Base-by-base conservation (phyloP, 176 grass and related monocot species). In the Hyparrhenia diplandra region DNA sequence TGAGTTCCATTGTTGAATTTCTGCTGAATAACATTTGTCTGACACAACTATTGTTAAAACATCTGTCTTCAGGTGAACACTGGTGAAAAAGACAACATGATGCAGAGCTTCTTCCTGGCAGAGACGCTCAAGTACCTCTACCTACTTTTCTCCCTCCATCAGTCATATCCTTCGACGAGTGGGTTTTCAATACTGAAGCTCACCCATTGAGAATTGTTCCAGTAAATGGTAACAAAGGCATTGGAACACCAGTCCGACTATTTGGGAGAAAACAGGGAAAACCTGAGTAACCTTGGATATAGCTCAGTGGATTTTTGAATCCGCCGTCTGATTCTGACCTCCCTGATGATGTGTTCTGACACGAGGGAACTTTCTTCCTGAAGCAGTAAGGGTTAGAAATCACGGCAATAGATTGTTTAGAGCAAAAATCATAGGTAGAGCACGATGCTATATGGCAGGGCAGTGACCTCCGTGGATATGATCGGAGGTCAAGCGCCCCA, bases 111-210 rank as follows among this genome's bases (percentile, higher is more conserved):
- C 75, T 98, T 98, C 73, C 88, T 98, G 31, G 92, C 95, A 77
- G 96, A 99, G 85, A 95, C 92, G 3, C 88, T 95, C 30, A 99
- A 95, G 78, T 99, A 98, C 81, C 92, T 98, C 54, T 98, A 98
- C 84, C 86, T 98, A n/a, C 68, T 95, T 46, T 98, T 98, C 83
- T 98, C 95, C 43, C 95, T 67, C 90, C 95, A 37, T 95, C 92
- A 30, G 86, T 95, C 21, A 86, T 98, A 77, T 95, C 95, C 28
- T 93, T 98, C 1, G 92, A 98, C 1, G 90, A 98, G 67, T 98
- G 95, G 95, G 90, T 98, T 80, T 98, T 98, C 84, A 98, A 98
- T 74, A 98, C 95, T 18, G 95, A 98, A 89, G 92, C 95, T 35
- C 93, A 99, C 86, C 97, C 97, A 34, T 43, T 99, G 74, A 93